phyloP scores from a whole-genome alignment of 345 rosid genomes.

The Linum trigynum region DNA sequence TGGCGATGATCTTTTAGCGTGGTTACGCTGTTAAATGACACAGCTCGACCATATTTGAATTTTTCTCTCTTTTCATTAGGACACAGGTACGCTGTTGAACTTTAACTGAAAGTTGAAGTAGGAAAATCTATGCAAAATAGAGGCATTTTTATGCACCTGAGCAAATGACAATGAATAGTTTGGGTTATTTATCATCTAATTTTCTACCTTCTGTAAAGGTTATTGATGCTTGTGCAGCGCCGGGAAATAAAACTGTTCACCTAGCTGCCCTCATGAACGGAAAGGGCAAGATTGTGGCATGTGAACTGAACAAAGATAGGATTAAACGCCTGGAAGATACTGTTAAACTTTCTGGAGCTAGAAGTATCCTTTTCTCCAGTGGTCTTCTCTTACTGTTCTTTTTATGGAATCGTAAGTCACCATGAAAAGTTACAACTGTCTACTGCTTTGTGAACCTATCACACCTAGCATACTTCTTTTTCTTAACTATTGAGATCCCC shows the following conservation, averaged over 20 bases:
- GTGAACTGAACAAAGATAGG: conserved; percentile 68
- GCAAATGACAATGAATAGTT: too few relatives aligned
- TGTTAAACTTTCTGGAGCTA: conserved; percentile 69
- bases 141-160: too few relatives aligned
- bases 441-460: too few relatives aligned
- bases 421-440: too few relatives aligned
- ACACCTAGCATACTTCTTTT: neutral
- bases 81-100: neutral
- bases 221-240: conserved; percentile 96
- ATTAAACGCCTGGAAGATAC: conserved; percentile 60
- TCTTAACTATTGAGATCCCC: neutral
- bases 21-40: neutral
- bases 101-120: neutral
- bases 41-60: neutral
- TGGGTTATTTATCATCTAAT: neutral
- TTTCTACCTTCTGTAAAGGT: conserved; percentile 43
- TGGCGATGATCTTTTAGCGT: neutral
- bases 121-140: too few relatives aligned
- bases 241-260: conserved; percentile 95
- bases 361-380: conserved; percentile 51
- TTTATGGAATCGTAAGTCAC: neutral
- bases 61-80: neutral
- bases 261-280: conserved; percentile 91
- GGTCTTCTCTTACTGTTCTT: neutral
- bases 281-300: conserved; percentile 63